phyloP scores from a whole-genome alignment of 306 rosid genomes.

The Castanospermum australe region DNA sequence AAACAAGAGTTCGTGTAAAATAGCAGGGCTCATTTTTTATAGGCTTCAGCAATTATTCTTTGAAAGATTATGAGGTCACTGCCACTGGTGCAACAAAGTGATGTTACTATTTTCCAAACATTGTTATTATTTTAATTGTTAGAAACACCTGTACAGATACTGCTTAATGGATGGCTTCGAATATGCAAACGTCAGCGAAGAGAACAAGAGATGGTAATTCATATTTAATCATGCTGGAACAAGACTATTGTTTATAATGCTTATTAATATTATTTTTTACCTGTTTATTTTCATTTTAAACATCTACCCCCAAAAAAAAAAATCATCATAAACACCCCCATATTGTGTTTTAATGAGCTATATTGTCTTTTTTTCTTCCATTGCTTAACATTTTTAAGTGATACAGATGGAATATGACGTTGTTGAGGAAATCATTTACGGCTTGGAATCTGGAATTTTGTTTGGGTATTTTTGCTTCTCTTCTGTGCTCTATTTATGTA shows the following conservation, averaged over 20 bases:
- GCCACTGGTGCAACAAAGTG: not conserved
- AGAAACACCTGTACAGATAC: constrained; percentile 42
- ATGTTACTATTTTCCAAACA: constrained; percentile 5
- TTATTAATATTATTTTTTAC: too few relatives aligned
- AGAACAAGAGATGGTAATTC: constrained; percentile 82
- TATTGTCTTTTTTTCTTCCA: not conserved
- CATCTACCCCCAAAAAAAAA: too few relatives aligned
- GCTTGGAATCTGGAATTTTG: constrained; percentile 89
- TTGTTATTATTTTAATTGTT: constrained; percentile 10
- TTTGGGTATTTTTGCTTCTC: constrained; percentile 62
- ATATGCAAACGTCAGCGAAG: constrained; percentile 66
- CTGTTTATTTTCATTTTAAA: constrained; percentile 11
- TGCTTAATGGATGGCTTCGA: constrained; percentile 82
- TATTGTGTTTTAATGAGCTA: not conserved
- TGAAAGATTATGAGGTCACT: not conserved
- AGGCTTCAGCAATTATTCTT: not conserved
- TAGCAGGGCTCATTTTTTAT: too few relatives aligned
- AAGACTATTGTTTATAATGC: too few relatives aligned
- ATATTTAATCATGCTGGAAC: constrained; percentile 1
- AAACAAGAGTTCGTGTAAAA: too few relatives aligned
- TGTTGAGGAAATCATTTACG: constrained; percentile 84
- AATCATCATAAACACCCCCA: not conserved
- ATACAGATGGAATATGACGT: constrained; percentile 84
- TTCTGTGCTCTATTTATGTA: not conserved
- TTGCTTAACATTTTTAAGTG: constrained; percentile 30